Percentiles rank a stretch among this genome's conserved stretches.
Conservation (phyloP, 306 rosid species). For the Rosa chinensis region DNA sequence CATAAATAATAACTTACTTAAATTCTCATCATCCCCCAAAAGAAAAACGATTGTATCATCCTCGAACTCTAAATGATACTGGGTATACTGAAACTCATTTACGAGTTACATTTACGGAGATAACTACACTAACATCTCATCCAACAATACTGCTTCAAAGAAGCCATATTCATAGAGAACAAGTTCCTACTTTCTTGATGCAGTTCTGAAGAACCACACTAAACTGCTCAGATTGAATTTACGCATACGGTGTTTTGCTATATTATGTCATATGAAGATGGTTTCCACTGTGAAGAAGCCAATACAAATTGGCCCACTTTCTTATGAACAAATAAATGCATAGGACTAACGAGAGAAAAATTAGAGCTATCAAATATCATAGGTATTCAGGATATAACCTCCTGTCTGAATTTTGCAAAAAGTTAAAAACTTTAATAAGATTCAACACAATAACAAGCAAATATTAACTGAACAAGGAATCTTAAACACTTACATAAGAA, state of each 20-base stretch:
- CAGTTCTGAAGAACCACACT: background rate
- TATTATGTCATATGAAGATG: no score
- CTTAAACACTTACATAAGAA: slow-evolving; percentile 21
- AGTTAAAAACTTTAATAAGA: background rate
- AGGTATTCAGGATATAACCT: background rate
- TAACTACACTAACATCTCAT: background rate
- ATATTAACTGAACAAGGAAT: background rate
- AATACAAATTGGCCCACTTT: background rate
- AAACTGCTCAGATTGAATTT: background rate
- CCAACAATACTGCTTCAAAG: background rate
- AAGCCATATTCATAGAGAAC: background rate
- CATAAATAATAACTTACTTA: background rate
- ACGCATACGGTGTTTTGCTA: background rate
- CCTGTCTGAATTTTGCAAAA: background rate
- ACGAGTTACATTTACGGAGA: background rate
- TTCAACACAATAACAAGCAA: background rate
- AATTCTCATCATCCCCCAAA: background rate
- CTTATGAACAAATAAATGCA: background rate
- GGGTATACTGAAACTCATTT: no score
- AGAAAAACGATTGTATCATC: background rate
- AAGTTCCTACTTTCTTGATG: background rate
- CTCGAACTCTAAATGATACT: background rate
- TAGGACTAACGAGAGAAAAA: background rate
- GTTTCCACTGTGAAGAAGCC: background rate
- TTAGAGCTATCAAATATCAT: background rate